Evolutionary conservation across 805 yeast species (phyloP), one percentile per base, ranked within the genome.

Genomic region (Candida sanyiensis): DNA sequence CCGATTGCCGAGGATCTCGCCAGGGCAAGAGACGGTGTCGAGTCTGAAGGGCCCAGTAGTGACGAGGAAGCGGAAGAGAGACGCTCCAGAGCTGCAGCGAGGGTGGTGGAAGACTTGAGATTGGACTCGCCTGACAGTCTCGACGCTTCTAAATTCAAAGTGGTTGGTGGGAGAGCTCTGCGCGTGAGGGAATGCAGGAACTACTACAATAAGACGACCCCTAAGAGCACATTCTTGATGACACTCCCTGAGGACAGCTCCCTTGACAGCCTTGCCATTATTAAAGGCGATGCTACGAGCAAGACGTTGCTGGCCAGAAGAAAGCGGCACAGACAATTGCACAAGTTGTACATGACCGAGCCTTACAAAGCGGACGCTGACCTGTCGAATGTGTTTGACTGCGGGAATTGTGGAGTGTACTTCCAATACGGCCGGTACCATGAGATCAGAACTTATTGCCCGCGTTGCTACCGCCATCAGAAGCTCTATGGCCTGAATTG

Each of bases 341-440:
- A 58, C 22, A 50, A 48, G 18, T 33, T 54, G 1, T 51, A 46
- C 36, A 48, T 45, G 43, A 30, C 32, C 1, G 15, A 25, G 2
- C 17, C 40, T 3, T 58, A 51, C 28, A 44, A 33, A 7, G 23
- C 28, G 5, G 41, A 45, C 8, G 21, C 33, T 3, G 30, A 41
- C 11, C 22, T 40, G 7, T 21, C 17, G 12, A 23, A 16, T n/a
- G 40, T 52, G 5, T 57, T 47, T 37, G 61, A 58, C 35, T 58
- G 62, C 36, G 29, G 46, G 16, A 45, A 56, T 29, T 58, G 62
- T 46, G 62, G 61, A 1, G 43, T 48, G 12, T 58, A 58, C 36
- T 58, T 57, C 32, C 31, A 45, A 15, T 33, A 29, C 3, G 24
- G 28, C 7, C 6, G 24, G 2, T 10, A 7, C 1, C 40, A 42